Percentiles rank a stretch among this genome's conserved stretches.
Evolutionary conservation across 306 rosid genomes (phyloP).

Genomic region (Lotus japonicus): DNA sequence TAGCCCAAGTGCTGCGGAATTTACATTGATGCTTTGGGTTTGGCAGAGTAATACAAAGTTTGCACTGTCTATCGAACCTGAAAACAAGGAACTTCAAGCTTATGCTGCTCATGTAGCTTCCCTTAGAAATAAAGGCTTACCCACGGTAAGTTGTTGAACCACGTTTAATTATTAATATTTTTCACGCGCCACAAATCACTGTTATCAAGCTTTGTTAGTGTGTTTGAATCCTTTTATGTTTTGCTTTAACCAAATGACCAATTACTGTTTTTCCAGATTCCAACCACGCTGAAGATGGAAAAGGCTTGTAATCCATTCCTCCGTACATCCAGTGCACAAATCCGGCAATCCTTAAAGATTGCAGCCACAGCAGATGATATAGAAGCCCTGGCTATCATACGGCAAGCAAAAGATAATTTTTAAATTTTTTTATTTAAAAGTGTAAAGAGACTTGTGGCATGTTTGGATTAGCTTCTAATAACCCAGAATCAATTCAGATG

Average conservation of each 20-base stretch:
- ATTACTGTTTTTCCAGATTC: conserved; percentile 44
- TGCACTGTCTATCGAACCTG: conserved; percentile 78
- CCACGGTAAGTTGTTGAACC: conserved; percentile 53
- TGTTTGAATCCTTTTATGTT: not conserved
- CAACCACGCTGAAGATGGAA: conserved; percentile 61
- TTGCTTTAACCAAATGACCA: not conserved
- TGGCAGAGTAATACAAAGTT: conserved; percentile 82
- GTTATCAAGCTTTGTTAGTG: not conserved
- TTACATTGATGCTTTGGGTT: conserved; percentile 22
- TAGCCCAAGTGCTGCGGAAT: not conserved
- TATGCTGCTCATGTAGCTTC: conserved; percentile 61
- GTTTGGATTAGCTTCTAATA: too few relatives aligned
- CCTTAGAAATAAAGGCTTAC: conserved; percentile 74
- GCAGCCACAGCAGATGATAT: conserved; percentile 56
- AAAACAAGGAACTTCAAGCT: conserved; percentile 71
- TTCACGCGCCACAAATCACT: not conserved
- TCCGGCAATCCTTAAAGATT: conserved; percentile 52
- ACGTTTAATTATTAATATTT: not conserved
- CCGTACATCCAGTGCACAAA: conserved; percentile 55
- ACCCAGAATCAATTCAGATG: too few relatives aligned
- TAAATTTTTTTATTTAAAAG: conserved; percentile 8
- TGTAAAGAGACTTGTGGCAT: not conserved
- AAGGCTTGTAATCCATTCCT: conserved; percentile 87
- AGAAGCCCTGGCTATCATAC: conserved; percentile 64
- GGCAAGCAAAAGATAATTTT: conserved; percentile 69